Percentiles rank a stretch among this genome's conserved stretches.
These are phyloP conservation scores for Agrocybe chaxingu DNA, from an alignment of 768 basidiomycete genomes.

Conservation along the genomic window DNA sequence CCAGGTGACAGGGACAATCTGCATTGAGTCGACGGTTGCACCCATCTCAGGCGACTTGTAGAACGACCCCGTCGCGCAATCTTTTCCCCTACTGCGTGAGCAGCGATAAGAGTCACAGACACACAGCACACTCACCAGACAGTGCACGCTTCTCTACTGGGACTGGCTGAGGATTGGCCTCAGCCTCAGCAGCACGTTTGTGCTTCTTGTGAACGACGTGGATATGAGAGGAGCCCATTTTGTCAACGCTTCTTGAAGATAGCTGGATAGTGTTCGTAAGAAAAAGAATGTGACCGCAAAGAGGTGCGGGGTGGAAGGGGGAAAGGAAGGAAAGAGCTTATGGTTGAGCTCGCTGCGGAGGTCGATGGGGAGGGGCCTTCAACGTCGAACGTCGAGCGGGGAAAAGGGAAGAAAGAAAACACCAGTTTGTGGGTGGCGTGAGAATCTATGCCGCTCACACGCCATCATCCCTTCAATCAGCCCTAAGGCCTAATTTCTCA, in stretches of 20 bases:
- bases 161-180: neutral
- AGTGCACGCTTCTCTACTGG: conserved; percentile 9
- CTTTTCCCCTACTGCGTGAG: conserved; percentile 18
- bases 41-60: conserved; percentile 54
- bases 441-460: too few species aligned
- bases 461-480: too few species aligned
- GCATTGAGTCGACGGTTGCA: conserved; percentile 39
- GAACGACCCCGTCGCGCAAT: conserved; percentile 57
- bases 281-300: conserved; percentile 19
- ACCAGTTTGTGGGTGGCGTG: too few species aligned
- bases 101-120: neutral
- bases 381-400: neutral
- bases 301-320: conserved; percentile 10
- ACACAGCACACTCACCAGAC: too few species aligned
- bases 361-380: neutral
- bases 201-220: conserved; percentile 13
- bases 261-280: too few species aligned
- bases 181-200: neutral
- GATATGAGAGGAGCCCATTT: conserved; percentile 16
- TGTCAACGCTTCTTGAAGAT: conserved; percentile 5
- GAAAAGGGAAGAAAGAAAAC: too few species aligned
- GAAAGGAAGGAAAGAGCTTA: conserved; percentile 4
- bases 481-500: too few species aligned
- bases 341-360: neutral
- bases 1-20: conserved; percentile 62